Conservation (phyloP, 768 basidiomycete genomes). For the Leccinum fibrillosum region DNA sequence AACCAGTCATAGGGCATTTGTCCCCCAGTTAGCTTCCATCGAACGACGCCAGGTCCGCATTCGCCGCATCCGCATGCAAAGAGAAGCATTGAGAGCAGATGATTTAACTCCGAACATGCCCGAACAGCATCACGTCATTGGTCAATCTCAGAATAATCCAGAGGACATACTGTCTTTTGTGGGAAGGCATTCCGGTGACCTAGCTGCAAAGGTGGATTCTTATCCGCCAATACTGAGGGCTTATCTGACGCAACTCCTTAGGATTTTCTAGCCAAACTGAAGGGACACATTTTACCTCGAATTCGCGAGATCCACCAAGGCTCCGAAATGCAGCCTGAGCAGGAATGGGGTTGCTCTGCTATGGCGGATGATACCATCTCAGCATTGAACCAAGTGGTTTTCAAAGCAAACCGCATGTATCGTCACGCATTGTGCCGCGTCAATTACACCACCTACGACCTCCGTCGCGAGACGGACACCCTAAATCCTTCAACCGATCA, state of each 20-base stretch:
- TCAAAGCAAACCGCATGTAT: background rate
- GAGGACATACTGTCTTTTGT: background rate
- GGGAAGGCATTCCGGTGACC: background rate
- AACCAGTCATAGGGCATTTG: background rate
- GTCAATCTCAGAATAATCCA: background rate
- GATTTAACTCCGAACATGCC: background rate
- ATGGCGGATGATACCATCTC: too few species aligned
- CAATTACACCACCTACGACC: background rate
- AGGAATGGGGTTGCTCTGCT: too few species aligned
- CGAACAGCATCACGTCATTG: background rate
- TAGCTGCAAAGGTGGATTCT: background rate
- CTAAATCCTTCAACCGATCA: background rate
- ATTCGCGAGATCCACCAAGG: background rate
- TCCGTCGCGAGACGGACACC: background rate
- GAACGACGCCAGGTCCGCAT: background rate
- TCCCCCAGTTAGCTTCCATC: background rate
- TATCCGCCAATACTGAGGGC: background rate
- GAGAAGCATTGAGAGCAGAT: background rate
- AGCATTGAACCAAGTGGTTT: background rate
- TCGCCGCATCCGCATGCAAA: background rate
- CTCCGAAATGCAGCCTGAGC: background rate
- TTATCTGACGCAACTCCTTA: background rate
- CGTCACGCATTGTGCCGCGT: background rate
- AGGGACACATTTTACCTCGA: background rate
- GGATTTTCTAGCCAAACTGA: background rate